Evolutionary conservation across 768 basidiomycete genomes (phyloP).

Genomic region (Xanthoconium purpureum): DNA sequence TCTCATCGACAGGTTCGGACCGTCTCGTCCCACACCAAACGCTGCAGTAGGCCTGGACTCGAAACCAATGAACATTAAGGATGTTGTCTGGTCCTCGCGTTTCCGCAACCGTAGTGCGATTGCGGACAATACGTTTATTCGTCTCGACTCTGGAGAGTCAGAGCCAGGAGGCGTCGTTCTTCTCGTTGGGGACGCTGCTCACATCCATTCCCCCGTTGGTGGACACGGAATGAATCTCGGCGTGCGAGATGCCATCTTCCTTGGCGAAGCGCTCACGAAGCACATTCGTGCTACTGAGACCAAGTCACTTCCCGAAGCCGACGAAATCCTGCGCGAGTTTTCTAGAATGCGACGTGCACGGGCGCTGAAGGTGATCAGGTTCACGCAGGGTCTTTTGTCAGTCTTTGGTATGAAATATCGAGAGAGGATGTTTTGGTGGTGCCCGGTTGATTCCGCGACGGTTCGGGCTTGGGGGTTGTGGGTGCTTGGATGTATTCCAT

Average conservation of each 20-base stretch:
- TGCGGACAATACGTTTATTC: conserved; percentile 38
- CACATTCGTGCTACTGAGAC: conserved; percentile 25
- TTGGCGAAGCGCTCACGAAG: conserved; percentile 39
- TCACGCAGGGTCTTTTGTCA: conserved; percentile 36
- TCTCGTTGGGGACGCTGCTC: conserved; percentile 42
- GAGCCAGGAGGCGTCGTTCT: conserved; percentile 17
- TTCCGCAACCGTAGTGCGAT: conserved; percentile 43
- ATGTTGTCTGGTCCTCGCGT: conserved; percentile 12
- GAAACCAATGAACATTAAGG: conserved; percentile 31
- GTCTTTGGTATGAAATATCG: conserved; percentile 22
- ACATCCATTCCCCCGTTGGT: conserved; percentile 32
- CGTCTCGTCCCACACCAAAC: conserved; percentile 31
- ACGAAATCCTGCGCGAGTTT: conserved; percentile 35
- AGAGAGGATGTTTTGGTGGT: conserved; percentile 15
- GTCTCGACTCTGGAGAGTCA: conserved; percentile 11
- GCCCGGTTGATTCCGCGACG: conserved; percentile 25
- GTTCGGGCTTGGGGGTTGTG: conserved; percentile 28
- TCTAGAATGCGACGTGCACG: conserved; percentile 34
- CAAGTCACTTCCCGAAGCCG: conserved; percentile 13
- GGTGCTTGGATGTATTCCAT: conserved; percentile 14
- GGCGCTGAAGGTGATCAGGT: conserved; percentile 39
- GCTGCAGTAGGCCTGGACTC: conserved; percentile 30
- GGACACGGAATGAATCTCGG: conserved; percentile 60
- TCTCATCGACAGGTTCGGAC: conserved; percentile 41
- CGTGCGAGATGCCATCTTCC: conserved; percentile 47